A percentile compares a stretch with the other conserved stretches of the same genome.
These are phyloP conservation scores for Cytospora piceicola DNA, from an alignment of 2,329 filamentous ascomycete species.

Conservation along the genomic window DNA sequence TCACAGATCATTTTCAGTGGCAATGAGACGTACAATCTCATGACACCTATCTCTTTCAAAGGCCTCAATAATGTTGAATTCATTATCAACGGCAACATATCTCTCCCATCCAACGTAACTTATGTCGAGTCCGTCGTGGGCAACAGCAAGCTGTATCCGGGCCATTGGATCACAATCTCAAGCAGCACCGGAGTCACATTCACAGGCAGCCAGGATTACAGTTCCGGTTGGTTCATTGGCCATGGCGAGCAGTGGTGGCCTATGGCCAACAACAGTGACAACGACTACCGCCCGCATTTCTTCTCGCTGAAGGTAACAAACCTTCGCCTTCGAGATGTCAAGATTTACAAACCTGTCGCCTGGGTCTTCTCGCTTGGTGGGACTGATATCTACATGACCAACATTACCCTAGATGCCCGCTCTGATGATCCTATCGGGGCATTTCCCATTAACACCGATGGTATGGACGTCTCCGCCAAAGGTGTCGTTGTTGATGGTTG, in stretches of 20 bases:
- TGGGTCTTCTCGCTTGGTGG: conserved; percentile 34
- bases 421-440: conserved; percentile 28
- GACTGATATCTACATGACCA: conserved; percentile 33
- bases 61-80: conserved; percentile 33
- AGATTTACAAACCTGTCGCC: conserved; percentile 33
- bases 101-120: conserved; percentile 32
- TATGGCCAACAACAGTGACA: conserved; percentile 29
- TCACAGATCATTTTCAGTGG: conserved; percentile 31
- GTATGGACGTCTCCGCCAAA: conserved; percentile 33
- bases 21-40: conserved; percentile 32
- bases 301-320: conserved; percentile 32
- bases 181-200: conserved; percentile 27
- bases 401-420: conserved; percentile 32
- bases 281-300: conserved; percentile 33
- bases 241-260: conserved; percentile 35
- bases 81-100: conserved; percentile 32
- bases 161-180: conserved; percentile 33
- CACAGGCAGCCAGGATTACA: conserved; percentile 31
- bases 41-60: conserved; percentile 32
- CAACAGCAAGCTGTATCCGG: conserved; percentile 32
- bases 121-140: conserved; percentile 31
- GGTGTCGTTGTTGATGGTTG: conserved; percentile 34
- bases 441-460: conserved; percentile 35
- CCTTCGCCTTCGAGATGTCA: conserved; percentile 32
- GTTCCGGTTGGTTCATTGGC: conserved; percentile 33